A percentile compares a stretch with the other conserved stretches of the same genome.
phyloP scores from a whole-genome alignment of 1,284 basidiomycete species.

The Cystobasidiaceae sp. region DNA sequence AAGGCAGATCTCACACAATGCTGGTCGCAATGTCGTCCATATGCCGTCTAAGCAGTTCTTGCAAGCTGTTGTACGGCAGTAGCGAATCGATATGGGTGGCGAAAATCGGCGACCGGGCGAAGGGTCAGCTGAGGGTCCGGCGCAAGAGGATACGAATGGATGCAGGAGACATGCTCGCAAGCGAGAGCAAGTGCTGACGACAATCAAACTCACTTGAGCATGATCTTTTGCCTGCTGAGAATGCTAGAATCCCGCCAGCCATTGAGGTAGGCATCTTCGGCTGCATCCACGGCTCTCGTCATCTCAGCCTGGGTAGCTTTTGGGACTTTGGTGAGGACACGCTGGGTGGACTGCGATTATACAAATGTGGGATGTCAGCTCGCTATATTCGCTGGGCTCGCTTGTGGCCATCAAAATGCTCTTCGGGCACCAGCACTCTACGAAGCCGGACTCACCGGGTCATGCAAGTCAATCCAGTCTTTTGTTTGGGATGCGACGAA shows the following conservation, averaged over 20 bases:
- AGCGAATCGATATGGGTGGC: not conserved
- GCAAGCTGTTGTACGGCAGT: conserved; percentile 40
- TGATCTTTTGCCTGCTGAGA: conserved; percentile 79
- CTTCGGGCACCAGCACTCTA: not conserved
- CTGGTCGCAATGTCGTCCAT: conserved; percentile 48
- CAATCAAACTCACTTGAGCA: conserved; percentile 66
- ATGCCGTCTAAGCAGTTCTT: conserved; percentile 48
- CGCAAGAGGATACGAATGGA: too few species aligned
- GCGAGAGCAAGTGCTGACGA: not conserved
- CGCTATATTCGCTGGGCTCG: not conserved
- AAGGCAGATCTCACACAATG: conserved; percentile 13
- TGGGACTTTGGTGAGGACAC: conserved; percentile 78
- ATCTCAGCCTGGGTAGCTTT: conserved; percentile 82
- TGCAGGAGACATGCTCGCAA: too few species aligned
- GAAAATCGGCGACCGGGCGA: too few species aligned
- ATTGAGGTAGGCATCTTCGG: conserved; percentile 78
- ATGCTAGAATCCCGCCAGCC: conserved; percentile 79
- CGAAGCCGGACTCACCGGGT: conserved; percentile 31
- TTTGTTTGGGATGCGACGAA: conserved; percentile 30
- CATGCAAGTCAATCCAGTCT: conserved; percentile 39
- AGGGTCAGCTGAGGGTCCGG: too few species aligned
- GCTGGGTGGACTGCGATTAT: conserved; percentile 46
- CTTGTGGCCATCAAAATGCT: too few species aligned
- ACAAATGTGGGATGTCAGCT: not conserved
- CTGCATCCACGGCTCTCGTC: conserved; percentile 74